Evolutionary conservation across 169 alveolate genomes (phyloP).

Genomic region (Cryptosporidium meleagridis): DNA sequence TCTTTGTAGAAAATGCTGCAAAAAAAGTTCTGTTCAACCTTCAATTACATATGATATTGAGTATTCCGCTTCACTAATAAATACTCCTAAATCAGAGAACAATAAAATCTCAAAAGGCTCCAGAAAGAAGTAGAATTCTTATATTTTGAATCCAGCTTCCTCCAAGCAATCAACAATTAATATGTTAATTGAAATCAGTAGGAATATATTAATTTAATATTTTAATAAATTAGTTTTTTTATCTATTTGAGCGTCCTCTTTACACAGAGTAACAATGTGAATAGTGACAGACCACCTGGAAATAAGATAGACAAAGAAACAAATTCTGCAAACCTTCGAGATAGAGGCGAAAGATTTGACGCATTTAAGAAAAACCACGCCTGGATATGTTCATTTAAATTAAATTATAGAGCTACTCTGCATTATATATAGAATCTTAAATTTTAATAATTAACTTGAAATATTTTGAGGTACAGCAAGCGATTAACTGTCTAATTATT

Average conservation of each 20-base stretch:
- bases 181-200: not conserved
- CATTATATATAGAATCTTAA: too few species aligned
- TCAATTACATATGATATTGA: slow-evolving; percentile 33
- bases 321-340: not conserved
- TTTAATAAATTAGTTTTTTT: too few species aligned
- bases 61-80: slow-evolving; percentile 4
- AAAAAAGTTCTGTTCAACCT: slow-evolving; percentile 7
- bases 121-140: slow-evolving; percentile 22
- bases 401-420: not conserved
- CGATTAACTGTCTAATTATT: not conserved
- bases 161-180: not conserved
- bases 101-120: slow-evolving; percentile 27
- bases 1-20: slow-evolving; percentile 31
- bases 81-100: slow-evolving; percentile 41
- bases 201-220: too few species aligned
- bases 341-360: too few species aligned
- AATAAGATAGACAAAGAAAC: too few species aligned
- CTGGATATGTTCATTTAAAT: too few species aligned
- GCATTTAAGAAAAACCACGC: too few species aligned
- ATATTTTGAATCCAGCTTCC: not conserved
- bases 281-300: not conserved
- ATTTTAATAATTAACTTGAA: not conserved
- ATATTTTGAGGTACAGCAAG: not conserved
- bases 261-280: not conserved
- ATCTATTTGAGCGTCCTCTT: not conserved